Base-by-base conservation (phyloP, 2,329 filamentous ascomycete genomes). In the Fusarium xylarioides region DNA sequence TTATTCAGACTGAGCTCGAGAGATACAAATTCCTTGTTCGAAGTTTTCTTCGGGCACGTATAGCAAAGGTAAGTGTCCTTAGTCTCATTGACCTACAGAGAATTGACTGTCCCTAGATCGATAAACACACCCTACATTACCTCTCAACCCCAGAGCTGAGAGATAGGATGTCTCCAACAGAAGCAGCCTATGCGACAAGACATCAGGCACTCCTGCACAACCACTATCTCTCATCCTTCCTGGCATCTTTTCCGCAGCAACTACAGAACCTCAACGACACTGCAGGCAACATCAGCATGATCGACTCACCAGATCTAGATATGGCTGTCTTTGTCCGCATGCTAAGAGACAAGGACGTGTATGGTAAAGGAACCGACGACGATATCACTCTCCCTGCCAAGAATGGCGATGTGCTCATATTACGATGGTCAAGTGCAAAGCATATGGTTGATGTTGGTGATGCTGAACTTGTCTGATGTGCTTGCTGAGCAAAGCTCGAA, bases 1-100 rank as follows among this genome's bases (percentile, higher is more conserved):
- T 99, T 70, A 91, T 98, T 61, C 96, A 99, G 85, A 98, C 97
- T 11, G 96, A 99, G 84, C 89, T 99, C 61, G 95, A 98, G 81
- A 88, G 96, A 50, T 97, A 93, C 83, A 97, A 97, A 84, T 99
- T 95, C 79, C 87, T 99, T 28, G 89, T 98, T 23, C 89, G 96
- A 68, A 92, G 93, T 73, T 92, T 95, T 74, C 83, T 99, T 63
- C 89, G 97, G 59, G 91, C 93, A 15, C 88, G 96, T n/a, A 91
- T 98, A 64, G 90, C 93, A 60, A 98, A 99, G 88, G 93, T 94
- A 84, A 69, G 66, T 32, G 77, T 21, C 28, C 10, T 11, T 7
- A 14, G 4, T n/a, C 3, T 37, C 26, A 26, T 34, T 37, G 11
- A 10, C n/a, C 16, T n/a, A 32, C 19, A 30, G 15, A n/a, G 28